These are phyloP conservation scores for Margaritispora aquatica DNA, from an alignment of 495 filamentous ascomycete genomes.

Conservation along the genomic window DNA sequence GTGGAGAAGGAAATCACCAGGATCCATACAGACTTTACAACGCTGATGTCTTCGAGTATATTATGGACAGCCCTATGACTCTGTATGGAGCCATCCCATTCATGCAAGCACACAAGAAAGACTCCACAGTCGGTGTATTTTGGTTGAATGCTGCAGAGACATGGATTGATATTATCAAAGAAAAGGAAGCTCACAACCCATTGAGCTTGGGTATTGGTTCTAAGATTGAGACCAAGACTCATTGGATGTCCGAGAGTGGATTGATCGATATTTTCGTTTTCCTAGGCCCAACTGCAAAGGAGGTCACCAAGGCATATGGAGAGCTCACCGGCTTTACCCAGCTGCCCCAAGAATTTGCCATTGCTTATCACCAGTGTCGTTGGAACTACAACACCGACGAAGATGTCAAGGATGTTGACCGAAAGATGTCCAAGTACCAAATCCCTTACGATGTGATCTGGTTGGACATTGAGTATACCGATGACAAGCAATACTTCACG, in stretches of 20 bases:
- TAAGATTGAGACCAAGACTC: conserved; percentile 75
- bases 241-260: conserved; percentile 94
- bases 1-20: conserved; percentile 74
- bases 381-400: conserved; percentile 99
- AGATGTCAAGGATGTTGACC: conserved; percentile 92
- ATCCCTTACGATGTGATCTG: conserved; percentile 99
- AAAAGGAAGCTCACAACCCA: conserved; percentile 68
- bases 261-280: conserved; percentile 90
- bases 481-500: conserved; percentile 95
- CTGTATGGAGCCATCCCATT: conserved; percentile 92
- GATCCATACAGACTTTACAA: conserved; percentile 98
- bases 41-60: conserved; percentile 94
- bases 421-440: conserved; percentile 88
- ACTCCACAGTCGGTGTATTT: conserved; percentile 94
- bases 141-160: conserved; percentile 98
- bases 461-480: conserved; percentile 95
- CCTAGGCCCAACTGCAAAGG: conserved; percentile 76
- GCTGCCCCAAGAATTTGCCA: conserved; percentile 83
- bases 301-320: conserved; percentile 72
- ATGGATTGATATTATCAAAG: conserved; percentile 90
- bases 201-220: conserved; percentile 62
- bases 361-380: conserved; percentile 93
- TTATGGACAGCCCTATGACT: conserved; percentile 97
- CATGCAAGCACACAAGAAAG: conserved; percentile 93
- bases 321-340: conserved; percentile 93